Evolutionary conservation across 1,284 basidiomycete genomes (phyloP).

Genomic region (Rhodotorula sp.): DNA sequence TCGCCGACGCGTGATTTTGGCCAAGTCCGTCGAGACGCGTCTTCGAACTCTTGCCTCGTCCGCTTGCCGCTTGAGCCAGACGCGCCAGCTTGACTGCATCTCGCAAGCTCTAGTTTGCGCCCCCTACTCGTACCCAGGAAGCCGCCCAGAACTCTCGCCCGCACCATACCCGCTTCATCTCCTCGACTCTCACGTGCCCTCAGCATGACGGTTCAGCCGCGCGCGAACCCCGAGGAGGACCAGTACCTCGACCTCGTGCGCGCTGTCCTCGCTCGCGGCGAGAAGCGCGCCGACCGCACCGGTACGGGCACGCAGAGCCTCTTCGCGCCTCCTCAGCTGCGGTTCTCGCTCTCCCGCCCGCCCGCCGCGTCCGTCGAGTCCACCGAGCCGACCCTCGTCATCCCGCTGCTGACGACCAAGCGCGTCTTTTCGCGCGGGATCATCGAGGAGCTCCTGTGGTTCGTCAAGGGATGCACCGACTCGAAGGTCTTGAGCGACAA

Average conservation of each 20-base stretch:
- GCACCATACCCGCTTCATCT: background rate
- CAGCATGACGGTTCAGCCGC: background rate
- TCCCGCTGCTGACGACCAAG: constrained; percentile 94
- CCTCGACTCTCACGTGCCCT: background rate
- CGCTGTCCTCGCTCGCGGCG: constrained; percentile 71
- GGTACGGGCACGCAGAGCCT: constrained; percentile 87
- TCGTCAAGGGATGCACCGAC: constrained; percentile 83
- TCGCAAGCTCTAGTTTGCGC: too few relatives aligned
- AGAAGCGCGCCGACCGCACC: constrained; percentile 79
- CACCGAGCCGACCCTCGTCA: constrained; percentile 43
- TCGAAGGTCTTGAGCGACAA: constrained; percentile 73
- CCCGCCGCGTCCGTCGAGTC: background rate
- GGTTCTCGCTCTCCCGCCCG: constrained; percentile 72
- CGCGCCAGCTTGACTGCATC: background rate
- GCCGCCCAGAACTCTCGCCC: background rate
- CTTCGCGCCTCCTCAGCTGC: constrained; percentile 83
- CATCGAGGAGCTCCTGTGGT: constrained; percentile 94
- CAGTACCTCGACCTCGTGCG: constrained; percentile 83
- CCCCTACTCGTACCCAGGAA: too few relatives aligned
- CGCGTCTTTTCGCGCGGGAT: constrained; percentile 90
- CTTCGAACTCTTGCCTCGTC: too few relatives aligned
- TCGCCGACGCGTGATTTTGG: too few relatives aligned
- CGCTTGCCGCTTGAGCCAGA: too few relatives aligned
- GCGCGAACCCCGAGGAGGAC: constrained; percentile 63
- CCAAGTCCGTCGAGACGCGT: too few relatives aligned